Percentiles rank a stretch among this genome's conserved stretches.
These are phyloP conservation scores for Kodamaea anthophila DNA, from an alignment of 1,139 yeast genomes.

Conservation along the genomic window DNA sequence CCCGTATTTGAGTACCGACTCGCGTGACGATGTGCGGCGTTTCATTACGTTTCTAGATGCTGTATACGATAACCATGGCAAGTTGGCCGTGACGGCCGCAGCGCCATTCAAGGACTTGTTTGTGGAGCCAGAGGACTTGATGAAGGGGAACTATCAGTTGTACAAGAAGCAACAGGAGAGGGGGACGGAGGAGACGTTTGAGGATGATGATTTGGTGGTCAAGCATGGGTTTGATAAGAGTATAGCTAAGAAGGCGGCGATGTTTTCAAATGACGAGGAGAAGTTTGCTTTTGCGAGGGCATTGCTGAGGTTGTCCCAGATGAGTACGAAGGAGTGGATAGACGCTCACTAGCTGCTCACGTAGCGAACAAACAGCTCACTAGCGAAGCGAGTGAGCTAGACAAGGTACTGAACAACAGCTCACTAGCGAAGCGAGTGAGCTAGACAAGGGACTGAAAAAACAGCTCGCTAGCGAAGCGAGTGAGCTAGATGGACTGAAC, in stretches of 20 bases:
- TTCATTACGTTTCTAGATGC: constrained; percentile 94
- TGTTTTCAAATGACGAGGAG: constrained; percentile 89
- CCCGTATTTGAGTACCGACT: constrained; percentile 72
- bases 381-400: too few relatives aligned
- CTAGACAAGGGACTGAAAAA: too few relatives aligned
- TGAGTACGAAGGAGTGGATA: constrained; percentile 93
- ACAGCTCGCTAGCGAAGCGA: too few relatives aligned
- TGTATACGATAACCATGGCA: constrained; percentile 82
- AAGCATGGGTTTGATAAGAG: constrained; percentile 72
- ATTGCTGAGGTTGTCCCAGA: constrained; percentile 79
- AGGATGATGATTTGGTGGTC: constrained; percentile 56
- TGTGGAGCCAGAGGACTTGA: constrained; percentile 72
- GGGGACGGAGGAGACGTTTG: constrained; percentile 39
- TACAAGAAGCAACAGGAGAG: constrained; percentile 27
- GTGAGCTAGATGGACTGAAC: too few relatives aligned
- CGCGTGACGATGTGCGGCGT: constrained; percentile 78
- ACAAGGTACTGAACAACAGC: too few relatives aligned
- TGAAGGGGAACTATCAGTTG: constrained; percentile 49
- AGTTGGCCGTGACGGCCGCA: constrained; percentile 83
- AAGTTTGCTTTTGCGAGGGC: constrained; percentile 96
- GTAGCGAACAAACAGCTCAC: too few relatives aligned
- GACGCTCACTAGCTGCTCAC: too few relatives aligned
- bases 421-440: too few relatives aligned
- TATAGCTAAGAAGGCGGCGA: constrained; percentile 68
- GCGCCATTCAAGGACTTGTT: constrained; percentile 80